phyloP scores from a whole-genome alignment of 2,329 filamentous ascomycete species.

The Fusarium decemcellulare region DNA sequence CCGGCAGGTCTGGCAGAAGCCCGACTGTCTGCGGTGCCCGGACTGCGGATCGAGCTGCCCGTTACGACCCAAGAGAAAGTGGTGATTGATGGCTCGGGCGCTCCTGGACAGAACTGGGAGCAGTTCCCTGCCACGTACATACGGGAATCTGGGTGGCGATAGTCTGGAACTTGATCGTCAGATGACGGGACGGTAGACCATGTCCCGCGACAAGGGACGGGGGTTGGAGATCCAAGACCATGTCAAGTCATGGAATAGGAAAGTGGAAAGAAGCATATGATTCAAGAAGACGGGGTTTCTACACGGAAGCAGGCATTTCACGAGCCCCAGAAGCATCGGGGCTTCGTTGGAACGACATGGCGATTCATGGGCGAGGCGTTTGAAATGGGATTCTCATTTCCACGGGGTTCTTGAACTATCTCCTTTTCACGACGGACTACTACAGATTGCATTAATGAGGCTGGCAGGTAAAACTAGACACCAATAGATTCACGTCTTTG shows the following conservation, averaged over 20 bases:
- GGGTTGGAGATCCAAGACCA: conserved; percentile 21
- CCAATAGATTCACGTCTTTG: background rate
- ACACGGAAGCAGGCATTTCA: background rate
- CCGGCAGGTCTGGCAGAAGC: conserved; percentile 54
- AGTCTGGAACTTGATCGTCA: background rate
- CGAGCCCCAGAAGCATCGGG: background rate
- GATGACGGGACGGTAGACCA: background rate
- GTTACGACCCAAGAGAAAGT: conserved; percentile 52
- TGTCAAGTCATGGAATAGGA: conserved; percentile 10
- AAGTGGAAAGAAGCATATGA: conserved; percentile 4
- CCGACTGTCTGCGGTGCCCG: conserved; percentile 52
- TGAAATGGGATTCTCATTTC: background rate
- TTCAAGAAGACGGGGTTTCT: conserved; percentile 4
- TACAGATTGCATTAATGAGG: background rate
- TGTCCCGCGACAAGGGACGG: conserved; percentile 2
- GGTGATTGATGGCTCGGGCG: conserved; percentile 24
- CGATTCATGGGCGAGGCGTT: background rate
- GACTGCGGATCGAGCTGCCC: conserved; percentile 54
- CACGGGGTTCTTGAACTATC: background rate
- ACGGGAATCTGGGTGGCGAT: conserved; percentile 12
- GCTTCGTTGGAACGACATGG: background rate
- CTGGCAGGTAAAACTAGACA: background rate
- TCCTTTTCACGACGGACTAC: background rate
- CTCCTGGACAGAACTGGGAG: too few species aligned
- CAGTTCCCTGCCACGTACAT: conserved; percentile 3